Evolutionary conservation across 768 basidiomycete species (phyloP).

Genomic region (Cytidiella melzeri): DNA sequence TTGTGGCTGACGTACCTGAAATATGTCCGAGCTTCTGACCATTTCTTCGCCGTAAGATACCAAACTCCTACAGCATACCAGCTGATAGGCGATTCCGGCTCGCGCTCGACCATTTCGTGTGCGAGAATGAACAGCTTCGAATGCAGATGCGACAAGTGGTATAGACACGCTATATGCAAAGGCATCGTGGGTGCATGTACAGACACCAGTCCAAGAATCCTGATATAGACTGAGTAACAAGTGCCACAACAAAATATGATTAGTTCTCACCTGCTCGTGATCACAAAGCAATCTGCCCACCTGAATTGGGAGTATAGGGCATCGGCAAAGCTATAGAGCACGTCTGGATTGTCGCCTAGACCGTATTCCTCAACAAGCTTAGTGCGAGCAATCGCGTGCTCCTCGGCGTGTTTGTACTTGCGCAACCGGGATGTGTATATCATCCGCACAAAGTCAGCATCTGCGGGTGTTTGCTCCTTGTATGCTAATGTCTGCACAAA

Average conservation of each 20-base stretch:
- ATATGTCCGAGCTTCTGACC: slow-evolving; percentile 87
- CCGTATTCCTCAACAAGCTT: slow-evolving; percentile 80
- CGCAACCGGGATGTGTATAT: slow-evolving; percentile 90
- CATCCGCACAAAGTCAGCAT: slow-evolving; percentile 86
- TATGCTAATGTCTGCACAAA: slow-evolving; percentile 85
- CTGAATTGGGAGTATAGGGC: slow-evolving; percentile 81
- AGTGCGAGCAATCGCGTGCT: slow-evolving; percentile 75
- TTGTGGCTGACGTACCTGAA: slow-evolving; percentile 60
- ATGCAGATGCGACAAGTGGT: slow-evolving; percentile 86
- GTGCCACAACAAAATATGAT: slow-evolving; percentile 4
- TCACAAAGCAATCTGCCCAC: slow-evolving; percentile 90
- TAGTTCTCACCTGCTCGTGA: slow-evolving; percentile 64
- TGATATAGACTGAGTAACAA: slow-evolving; percentile 26
- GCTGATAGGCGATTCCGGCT: slow-evolving; percentile 87
- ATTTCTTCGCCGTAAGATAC: slow-evolving; percentile 85
- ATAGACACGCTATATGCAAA: slow-evolving; percentile 96
- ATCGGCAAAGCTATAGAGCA: slow-evolving; percentile 86
- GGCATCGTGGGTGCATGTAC: slow-evolving; percentile 89
- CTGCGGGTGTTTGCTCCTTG: slow-evolving; percentile 75
- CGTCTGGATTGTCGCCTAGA: slow-evolving; percentile 87
- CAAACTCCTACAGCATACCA: slow-evolving; percentile 99
- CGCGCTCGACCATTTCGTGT: slow-evolving; percentile 91
- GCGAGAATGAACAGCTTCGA: slow-evolving; percentile 94
- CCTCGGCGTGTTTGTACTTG: slow-evolving; percentile 80
- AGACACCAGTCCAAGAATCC: slow-evolving; percentile 80